Evolutionary conservation across 768 basidiomycete species (phyloP), one percentile per base, ranked within the genome.

Genomic region (Tylopilus felleus): DNA sequence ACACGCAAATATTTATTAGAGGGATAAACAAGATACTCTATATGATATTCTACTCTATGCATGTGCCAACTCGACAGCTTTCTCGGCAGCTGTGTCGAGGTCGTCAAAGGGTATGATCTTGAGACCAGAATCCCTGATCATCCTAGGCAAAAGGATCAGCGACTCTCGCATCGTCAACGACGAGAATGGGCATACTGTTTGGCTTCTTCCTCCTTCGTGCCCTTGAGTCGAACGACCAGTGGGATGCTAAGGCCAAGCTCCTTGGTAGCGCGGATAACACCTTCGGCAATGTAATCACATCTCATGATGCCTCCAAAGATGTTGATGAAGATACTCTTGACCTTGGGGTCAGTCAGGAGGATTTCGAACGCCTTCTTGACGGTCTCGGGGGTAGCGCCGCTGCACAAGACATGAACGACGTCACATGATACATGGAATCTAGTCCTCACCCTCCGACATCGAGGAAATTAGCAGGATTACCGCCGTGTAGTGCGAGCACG

Each of bases 331-430:
- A 99, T 99, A 53, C 90, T 90, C 80, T 95, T 96, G 64, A 98
- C 96, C 69, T 91, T 90, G 59, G 86, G 84, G 67, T 98, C 94
- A 43, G 83, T 74, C 22, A 96, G 78, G 22, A 99, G 80, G 62
- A 99, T 90, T 74, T 98, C 94, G 64, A 99, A 99, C 3, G 97
- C 97, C 74, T 95, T 98, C 82, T 98, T 99, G 62, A 99, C 97
- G 5, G 97, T 98, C 67, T 97, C 92, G n/a, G 97, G 94, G 14
- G 96, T 98, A 31, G 97, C 97, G 64, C 96, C 95, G 69, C 91
- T 91, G 65, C 3, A 53, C 23, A n/a, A 50, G 21, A 25, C 33
- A 49, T 56, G 57, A 44, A 9, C 19, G 33, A 33, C n/a, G 8
- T 55, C 14, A 33, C 28, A 25, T 17, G 23, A 53, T 17, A 17